Conservation (phyloP, 768 basidiomycete species). For the Boletus reticuloceps region DNA sequence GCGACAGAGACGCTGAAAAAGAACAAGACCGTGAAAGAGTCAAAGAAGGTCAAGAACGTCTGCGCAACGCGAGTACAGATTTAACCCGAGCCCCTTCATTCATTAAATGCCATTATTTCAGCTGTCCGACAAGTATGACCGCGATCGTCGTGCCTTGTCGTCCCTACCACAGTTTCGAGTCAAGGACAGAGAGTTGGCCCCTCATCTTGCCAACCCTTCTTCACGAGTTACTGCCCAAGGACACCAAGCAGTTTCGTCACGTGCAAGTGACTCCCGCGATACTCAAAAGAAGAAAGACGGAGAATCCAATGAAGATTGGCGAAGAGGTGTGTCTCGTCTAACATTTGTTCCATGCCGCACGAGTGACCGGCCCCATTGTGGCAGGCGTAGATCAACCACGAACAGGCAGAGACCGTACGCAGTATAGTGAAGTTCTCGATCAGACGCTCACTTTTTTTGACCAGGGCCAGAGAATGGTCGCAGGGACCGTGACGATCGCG, state of each 20-base stretch:
- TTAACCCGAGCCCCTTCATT: neutral
- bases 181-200: slow-evolving; percentile 67
- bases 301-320: slow-evolving; percentile 81
- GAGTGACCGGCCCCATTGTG: neutral
- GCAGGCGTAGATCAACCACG: slow-evolving; percentile 50
- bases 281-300: slow-evolving; percentile 63
- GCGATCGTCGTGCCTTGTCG: slow-evolving; percentile 63
- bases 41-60: slow-evolving; percentile 74
- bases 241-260: slow-evolving; percentile 37
- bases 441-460: slow-evolving; percentile 8
- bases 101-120: slow-evolving; percentile 27
- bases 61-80: slow-evolving; percentile 57
- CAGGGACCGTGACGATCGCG: slow-evolving; percentile 59
- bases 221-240: slow-evolving; percentile 39
- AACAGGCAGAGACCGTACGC: slow-evolving; percentile 58
- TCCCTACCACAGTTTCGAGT: slow-evolving; percentile 48
- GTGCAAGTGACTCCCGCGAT: slow-evolving; percentile 61
- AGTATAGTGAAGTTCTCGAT: neutral
- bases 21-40: slow-evolving; percentile 60
- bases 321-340: slow-evolving; percentile 57
- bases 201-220: slow-evolving; percentile 50
- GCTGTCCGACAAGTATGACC: slow-evolving; percentile 88
- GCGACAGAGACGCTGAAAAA: slow-evolving; percentile 44
- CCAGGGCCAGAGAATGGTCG: slow-evolving; percentile 54
- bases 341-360: neutral